A percentile compares a stretch with the other conserved stretches of the same genome.
Evolutionary conservation across 805 yeast species (phyloP).

Genomic region (Yamadazyma laniorum): DNA sequence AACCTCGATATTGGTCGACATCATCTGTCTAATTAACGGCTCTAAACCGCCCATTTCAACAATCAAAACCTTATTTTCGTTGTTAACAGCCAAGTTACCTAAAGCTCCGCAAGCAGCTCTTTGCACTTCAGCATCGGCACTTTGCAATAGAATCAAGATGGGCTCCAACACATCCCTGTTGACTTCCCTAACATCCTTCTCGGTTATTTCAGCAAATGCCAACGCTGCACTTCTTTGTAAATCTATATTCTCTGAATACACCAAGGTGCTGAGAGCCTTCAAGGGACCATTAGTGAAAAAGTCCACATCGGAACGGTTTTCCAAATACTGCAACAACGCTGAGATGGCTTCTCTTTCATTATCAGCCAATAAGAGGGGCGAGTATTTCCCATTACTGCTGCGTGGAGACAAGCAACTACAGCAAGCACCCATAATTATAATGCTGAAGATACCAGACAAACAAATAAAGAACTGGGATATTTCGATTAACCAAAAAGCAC

Average conservation of each 20-base stretch:
- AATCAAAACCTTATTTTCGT: conserved; percentile 86
- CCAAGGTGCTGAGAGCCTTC: conserved; percentile 86
- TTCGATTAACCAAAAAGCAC: too few species aligned
- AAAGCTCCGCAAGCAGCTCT: conserved; percentile 98
- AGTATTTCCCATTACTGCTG: conserved; percentile 56
- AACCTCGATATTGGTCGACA: conserved; percentile 94
- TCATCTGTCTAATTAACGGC: conserved; percentile 96
- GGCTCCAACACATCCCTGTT: conserved; percentile 92
- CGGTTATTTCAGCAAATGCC: conserved; percentile 98
- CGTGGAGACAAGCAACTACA: conserved; percentile 41
- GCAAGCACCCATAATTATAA: conserved; percentile 37
- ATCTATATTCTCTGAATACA: conserved; percentile 91
- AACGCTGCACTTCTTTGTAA: conserved; percentile 95
- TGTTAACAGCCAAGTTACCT: conserved; percentile 97
- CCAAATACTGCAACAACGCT: conserved; percentile 81
- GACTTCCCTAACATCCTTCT: conserved; percentile 89
- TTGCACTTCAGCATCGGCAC: conserved; percentile 90
- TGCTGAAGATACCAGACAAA: not conserved
- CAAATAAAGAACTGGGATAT: not conserved
- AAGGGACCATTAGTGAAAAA: conserved; percentile 85
- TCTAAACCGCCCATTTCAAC: conserved; percentile 98
- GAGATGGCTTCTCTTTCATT: conserved; percentile 97
- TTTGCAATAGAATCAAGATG: conserved; percentile 79
- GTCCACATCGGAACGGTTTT: conserved; percentile 83
- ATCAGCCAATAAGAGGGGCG: conserved; percentile 80